Base-by-base conservation (phyloP, 176 grass and related monocot genomes). In the Pharus latifolius region DNA sequence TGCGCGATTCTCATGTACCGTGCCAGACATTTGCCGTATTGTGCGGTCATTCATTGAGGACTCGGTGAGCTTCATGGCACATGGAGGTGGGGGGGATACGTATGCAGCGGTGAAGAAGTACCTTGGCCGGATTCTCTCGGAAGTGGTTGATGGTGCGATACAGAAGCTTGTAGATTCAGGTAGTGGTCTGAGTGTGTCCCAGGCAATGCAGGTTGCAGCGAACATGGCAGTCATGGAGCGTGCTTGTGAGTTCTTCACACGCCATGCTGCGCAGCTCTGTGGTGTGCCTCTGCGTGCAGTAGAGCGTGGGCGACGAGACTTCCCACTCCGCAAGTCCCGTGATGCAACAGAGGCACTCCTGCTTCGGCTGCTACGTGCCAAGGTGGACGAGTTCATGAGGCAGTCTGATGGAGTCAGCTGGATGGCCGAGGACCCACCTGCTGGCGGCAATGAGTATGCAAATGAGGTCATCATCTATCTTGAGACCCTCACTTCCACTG, bases 211-310 rank as follows among this genome's bases (percentile, higher is more conserved):
- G 67, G 87, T 95, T 60, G 90, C 90, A 44, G 90, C 96, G 7
- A 99, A 99, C 49, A 94, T 99, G 90, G 80, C 82, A 13, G 79
- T 95, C 11, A 88, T 99, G 96, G 96, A 99, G 75, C 87, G 96
- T 73, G 96, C 96, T 49, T 99, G 96, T 4, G 87, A 88, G 41
- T 99, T 94, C 52, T 99, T 99, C 69, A 91, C 78, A 65, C 76
- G 87, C 26, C 96, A 94, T 70, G 96, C 96, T 26, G 96, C 96
- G 0, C 87, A 91, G 78, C 73, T 86, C 32, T 99, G 90, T 59
- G 96, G 90, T 66, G 84, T 99, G 56, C 87, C 90, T 1, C 34
- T 85, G 29, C 89, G 86, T 43, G 88, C 79, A 10, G 90, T 89
- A 30, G 88, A 87, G 75, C 83, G 74, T 67, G 81, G 84, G 17